phyloP scores from a whole-genome alignment of 176 grass and related monocot species.

The Alloteropsis semialata region DNA sequence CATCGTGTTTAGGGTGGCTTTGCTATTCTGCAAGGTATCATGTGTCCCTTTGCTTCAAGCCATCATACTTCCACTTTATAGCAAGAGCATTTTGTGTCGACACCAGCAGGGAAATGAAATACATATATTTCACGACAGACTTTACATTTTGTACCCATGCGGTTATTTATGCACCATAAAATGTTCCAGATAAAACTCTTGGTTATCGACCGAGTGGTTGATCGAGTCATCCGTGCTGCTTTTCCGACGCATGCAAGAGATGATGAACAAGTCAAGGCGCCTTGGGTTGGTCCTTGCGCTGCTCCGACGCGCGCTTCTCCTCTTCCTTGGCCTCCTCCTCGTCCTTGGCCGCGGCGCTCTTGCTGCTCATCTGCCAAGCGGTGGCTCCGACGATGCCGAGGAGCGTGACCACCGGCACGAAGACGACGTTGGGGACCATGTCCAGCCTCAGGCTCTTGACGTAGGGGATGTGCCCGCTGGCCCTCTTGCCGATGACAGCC shows the following conservation, averaged over 20 bases:
- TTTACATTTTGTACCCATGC: not conserved
- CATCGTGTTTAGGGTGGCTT: not conserved
- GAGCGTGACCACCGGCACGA: constrained; percentile 59
- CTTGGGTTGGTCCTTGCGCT: not conserved
- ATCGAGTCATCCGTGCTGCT: not conserved
- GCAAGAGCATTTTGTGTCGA: not conserved
- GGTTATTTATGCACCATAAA: not conserved
- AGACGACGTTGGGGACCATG: constrained; percentile 56
- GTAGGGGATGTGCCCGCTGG: constrained; percentile 33
- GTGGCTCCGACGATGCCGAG: constrained; percentile 30
- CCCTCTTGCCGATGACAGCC: constrained; percentile 43
- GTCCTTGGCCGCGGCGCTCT: not conserved
- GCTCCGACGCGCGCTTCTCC: not conserved
- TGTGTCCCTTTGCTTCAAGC: not conserved
- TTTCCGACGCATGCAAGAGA: not conserved
- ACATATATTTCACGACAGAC: not conserved
- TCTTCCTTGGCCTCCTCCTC: not conserved
- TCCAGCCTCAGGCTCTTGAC: constrained; percentile 69
- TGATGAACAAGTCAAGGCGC: not conserved
- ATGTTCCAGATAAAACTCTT: not conserved
- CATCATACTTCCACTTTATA: not conserved
- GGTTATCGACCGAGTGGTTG: not conserved
- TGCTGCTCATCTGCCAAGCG: constrained; percentile 27
- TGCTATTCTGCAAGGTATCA: not conserved
- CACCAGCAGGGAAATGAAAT: not conserved